Evolutionary conservation across 129 eudicot genomes (phyloP), one percentile per base, ranked within the genome.

Genomic region (Helichrysum umbraculigerum): DNA sequence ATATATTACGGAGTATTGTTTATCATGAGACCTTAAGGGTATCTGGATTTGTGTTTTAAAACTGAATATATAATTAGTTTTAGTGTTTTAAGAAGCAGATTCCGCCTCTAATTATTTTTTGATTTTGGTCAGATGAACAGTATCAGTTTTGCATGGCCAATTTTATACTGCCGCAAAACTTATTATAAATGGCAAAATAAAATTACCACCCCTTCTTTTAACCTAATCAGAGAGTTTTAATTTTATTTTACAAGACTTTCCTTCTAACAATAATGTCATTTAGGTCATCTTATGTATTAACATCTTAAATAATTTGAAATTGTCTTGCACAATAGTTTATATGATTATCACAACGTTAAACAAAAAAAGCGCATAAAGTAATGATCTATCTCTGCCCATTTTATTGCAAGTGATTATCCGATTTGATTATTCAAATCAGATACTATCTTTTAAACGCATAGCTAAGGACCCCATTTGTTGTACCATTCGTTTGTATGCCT

Each of bases 401-500:
- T 17, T 41, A 54, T 5, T n/a, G 19, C 60, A 54, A 41, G 14
- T 41, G 47, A 41, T 9, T 41, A 41, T 41, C 14, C 14, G 14
- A 7, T 10, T 9, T 41, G 47, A 9, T 41, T 41, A 41, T 41
- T 41, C 14, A 41, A 9, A 41, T 41, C 47, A 14, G 28, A 58
- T n/a, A 58, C 20, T 58, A 2, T 7, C 14, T 20, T 58, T 58
- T n/a, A 58, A 57, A 58, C 63, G 28, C 14, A 58, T 58, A 58
- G 7, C 30, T 11, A 9, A 41, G 47, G 12, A 41, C 47, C 47
- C 47, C 14, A 10, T 35, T 72, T 61, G 44, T 41, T 3, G 14
- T 69, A 33, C 41, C 58, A 22, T 34, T 47, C 39, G 61, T 50
- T 75, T 42, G n/a, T 66, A 57, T 54, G 41, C 57, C 11, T 35